Percentiles rank a stretch among this genome's conserved stretches.
These are phyloP conservation scores for Tetradesmus obliquus DNA, from an alignment of 139 green algal species.

Conservation along the genomic window DNA sequence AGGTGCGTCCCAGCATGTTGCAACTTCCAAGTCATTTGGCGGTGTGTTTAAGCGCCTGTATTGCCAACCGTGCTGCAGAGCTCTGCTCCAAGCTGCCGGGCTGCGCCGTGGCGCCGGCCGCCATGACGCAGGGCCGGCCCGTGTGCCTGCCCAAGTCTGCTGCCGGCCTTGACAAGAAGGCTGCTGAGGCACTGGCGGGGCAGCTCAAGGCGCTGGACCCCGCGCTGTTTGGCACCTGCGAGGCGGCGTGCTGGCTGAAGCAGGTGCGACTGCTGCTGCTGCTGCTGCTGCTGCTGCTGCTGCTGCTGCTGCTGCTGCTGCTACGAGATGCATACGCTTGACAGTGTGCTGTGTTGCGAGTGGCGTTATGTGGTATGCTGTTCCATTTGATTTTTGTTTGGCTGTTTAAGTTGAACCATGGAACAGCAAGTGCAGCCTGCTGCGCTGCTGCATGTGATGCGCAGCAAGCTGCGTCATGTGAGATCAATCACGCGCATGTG, in stretches of 20 bases:
- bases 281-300: neutral
- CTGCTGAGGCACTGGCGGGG: neutral
- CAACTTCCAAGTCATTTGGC: too few species aligned
- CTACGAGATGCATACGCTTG: too few species aligned
- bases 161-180: slow-evolving; percentile 23
- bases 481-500: too few species aligned
- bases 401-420: too few species aligned
- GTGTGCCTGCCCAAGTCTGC: slow-evolving; percentile 35
- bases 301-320: neutral
- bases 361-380: too few species aligned
- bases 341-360: too few species aligned
- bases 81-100: slow-evolving; percentile 21
- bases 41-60: too few species aligned
- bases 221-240: neutral
- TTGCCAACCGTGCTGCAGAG: neutral
- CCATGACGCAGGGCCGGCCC: slow-evolving; percentile 1
- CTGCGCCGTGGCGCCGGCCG: neutral
- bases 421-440: too few species aligned
- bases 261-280: neutral
- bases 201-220: slow-evolving; percentile 12
- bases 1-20: too few species aligned
- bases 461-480: too few species aligned
- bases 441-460: too few species aligned
- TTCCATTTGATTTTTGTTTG: too few species aligned
- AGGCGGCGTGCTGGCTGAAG: slow-evolving; percentile 25